Percentiles rank a stretch among this genome's conserved stretches.
Conservation (phyloP, 306 rosid species). For the Corylus avellana region DNA sequence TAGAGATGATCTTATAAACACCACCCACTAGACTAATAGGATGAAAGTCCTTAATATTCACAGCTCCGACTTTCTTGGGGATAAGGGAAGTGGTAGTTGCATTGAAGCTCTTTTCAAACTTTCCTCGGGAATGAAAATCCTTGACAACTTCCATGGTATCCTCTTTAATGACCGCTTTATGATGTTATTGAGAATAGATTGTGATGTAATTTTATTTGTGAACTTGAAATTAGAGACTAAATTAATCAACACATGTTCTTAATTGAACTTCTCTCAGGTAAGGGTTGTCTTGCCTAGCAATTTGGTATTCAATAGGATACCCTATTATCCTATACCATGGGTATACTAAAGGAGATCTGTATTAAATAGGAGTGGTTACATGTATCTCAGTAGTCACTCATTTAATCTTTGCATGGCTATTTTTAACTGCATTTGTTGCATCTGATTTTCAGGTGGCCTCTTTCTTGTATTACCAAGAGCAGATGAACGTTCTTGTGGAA, state of each 20-base stretch:
- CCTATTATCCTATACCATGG: background rate
- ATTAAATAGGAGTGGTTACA: background rate
- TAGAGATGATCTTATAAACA: too few relatives aligned
- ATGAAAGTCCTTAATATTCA: too few relatives aligned
- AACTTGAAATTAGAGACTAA: background rate
- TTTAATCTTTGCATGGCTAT: conserved; percentile 19
- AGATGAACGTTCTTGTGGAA: conserved; percentile 88
- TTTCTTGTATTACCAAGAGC: conserved; percentile 79
- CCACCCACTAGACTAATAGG: too few relatives aligned
- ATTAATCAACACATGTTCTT: background rate
- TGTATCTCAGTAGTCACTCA: background rate
- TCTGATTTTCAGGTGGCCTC: conserved; percentile 66
- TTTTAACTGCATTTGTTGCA: conserved; percentile 19
- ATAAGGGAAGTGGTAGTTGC: too few relatives aligned
- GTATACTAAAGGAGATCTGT: background rate
- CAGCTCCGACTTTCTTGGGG: too few relatives aligned
- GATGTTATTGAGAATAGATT: background rate
- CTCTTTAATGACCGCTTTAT: background rate
- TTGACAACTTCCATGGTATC: too few relatives aligned
- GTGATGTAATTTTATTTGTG: background rate
- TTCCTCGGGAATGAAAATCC: too few relatives aligned
- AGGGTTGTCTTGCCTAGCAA: conserved; percentile 3
- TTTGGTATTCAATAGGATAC: background rate
- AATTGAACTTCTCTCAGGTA: background rate
- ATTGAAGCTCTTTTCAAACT: too few relatives aligned